phyloP scores from a whole-genome alignment of 495 filamentous ascomycete genomes.

The Thermochaetoides thermophila region DNA sequence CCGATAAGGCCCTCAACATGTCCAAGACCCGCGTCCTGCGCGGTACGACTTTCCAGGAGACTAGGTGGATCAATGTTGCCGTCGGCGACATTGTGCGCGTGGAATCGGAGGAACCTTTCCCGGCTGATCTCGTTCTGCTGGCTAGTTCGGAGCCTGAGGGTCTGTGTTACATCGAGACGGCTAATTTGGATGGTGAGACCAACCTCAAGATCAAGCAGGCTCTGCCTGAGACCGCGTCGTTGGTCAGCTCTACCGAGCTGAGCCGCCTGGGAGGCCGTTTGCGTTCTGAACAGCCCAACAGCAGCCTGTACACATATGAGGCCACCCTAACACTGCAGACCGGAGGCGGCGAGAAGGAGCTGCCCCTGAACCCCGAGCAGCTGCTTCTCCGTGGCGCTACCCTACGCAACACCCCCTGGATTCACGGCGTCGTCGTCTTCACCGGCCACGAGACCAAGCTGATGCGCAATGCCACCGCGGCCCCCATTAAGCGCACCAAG shows the following conservation, averaged over 20 bases:
- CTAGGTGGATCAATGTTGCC: slow-evolving; percentile 82
- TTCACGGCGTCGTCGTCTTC: slow-evolving; percentile 93
- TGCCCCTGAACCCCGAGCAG: slow-evolving; percentile 52
- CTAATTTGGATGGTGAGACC: slow-evolving; percentile 95
- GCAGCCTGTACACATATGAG: slow-evolving; percentile 96
- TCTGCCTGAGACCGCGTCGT: slow-evolving; percentile 77
- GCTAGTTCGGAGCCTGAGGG: slow-evolving; percentile 96
- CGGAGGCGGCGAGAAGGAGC: slow-evolving; percentile 91
- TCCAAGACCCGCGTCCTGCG: slow-evolving; percentile 73
- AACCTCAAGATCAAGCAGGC: slow-evolving; percentile 99
- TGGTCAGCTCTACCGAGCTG: slow-evolving; percentile 78
- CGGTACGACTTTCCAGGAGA: slow-evolving; percentile 73
- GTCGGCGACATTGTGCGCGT: slow-evolving; percentile 93
- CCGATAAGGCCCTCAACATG: slow-evolving; percentile 76
- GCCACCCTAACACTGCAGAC: slow-evolving; percentile 85
- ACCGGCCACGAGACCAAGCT: slow-evolving; percentile 98
- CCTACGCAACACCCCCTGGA: slow-evolving; percentile 92
- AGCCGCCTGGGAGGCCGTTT: slow-evolving; percentile 75
- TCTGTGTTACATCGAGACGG: slow-evolving; percentile 97
- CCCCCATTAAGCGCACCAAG: slow-evolving; percentile 92
- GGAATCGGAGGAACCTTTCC: slow-evolving; percentile 91
- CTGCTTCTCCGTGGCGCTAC: slow-evolving; percentile 86
- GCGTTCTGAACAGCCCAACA: slow-evolving; percentile 95
- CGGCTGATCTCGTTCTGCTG: slow-evolving; percentile 81
- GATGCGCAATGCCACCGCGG: slow-evolving; percentile 96